Evolutionary conservation across 805 yeast species (phyloP), one percentile per base, ranked within the genome.

Genomic region (Saccharomycopsis oosterbeekiorum): DNA sequence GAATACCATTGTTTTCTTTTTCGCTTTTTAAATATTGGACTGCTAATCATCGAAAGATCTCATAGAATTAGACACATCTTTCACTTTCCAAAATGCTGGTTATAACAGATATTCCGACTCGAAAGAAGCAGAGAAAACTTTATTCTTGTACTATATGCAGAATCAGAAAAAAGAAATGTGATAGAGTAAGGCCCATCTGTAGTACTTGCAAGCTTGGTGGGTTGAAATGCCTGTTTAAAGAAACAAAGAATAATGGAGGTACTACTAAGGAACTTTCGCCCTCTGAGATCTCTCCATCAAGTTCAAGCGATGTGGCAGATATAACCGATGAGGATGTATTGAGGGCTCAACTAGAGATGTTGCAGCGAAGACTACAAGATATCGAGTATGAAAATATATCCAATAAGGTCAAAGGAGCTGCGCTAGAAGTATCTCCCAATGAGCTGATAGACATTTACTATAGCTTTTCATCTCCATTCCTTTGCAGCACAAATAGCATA

Each of bases 141-240:
- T 51, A 41, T 21, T 56, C 61, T 17, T 61, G 64, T 26, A 26
- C 57, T 6, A 43, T 56, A 42, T 61, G 64, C 51, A 41, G 64
- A 21, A 11, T 40, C n/a, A 61, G 57, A 47, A 61, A 61, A 55
- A 59, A 58, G 57, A 61, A 57, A 47, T 61, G 64, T 41, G 64
- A 61, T 47, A 55, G 56, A 53, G 53, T 47, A 10, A 19, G 53
- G 2, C 53, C 53, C 14, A 47, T 47, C 11, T 47, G 53, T 26
- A 47, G 34, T 26, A 10, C 34, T 21, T 47, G 53, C 9, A 47
- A 24, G 26, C 53, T 47, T 47, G 53, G 53, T 11, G 53, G 53
- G 24, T 26, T 47, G n/a, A 47, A 47, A 24, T 47, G 53, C 34
- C 34, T 47, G n/a, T 47, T 47, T 26, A 47, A 2, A 47, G 36